Base-by-base conservation (phyloP, 495 filamentous ascomycete genomes). In the Hyaloscypha bicolor region DNA sequence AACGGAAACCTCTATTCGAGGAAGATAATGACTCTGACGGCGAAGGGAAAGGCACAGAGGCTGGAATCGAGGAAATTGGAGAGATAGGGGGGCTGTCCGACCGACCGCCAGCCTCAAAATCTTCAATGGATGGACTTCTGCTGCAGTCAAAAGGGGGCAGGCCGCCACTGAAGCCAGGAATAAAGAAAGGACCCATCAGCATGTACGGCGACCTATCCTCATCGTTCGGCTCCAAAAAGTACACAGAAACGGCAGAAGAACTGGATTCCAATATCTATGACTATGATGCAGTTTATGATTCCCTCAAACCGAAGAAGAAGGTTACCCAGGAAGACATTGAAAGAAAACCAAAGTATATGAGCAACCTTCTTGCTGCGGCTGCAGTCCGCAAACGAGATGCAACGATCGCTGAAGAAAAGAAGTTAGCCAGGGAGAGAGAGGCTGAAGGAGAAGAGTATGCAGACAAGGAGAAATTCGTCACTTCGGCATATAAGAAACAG, bases 391-490 rank as follows among this genome's bases (percentile, higher is more conserved):
- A 97, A 77, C 90, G 93, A 31, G 95, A 97, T 78, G 87, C 91
- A 58, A 80, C 92, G 39, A 88, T 96, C 9, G 95, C 95, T 16
- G 89, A 93, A 69, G 95, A 99, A 76, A 91, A 93, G 74, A 82
- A 92, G 76, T 80, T 98, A 33, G 88, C 91, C 71, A 88, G 88
- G 55, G 96, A 99, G 76, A 87, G 95, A 42, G 96, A 94, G 70
- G 91, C 88, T 0, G 95, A 99, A 78, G 95, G 95, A 11, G 96
- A 97, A 16, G 93, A 94, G 77, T 97, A 92, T 73, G 90, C 87
- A 0, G 96, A 95, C 68, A 99, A 97, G 77, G 96, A 98, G 78
- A 93, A 90, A 74, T 99, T 99, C 71, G 95, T 98, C 35, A 99
- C 95, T 0, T 87, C 87, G n/a, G 94, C 95, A 55, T 99, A 99